Conservation (phyloP, 1,284 basidiomycete genomes). For the Melampsora abietis-canadensis region DNA sequence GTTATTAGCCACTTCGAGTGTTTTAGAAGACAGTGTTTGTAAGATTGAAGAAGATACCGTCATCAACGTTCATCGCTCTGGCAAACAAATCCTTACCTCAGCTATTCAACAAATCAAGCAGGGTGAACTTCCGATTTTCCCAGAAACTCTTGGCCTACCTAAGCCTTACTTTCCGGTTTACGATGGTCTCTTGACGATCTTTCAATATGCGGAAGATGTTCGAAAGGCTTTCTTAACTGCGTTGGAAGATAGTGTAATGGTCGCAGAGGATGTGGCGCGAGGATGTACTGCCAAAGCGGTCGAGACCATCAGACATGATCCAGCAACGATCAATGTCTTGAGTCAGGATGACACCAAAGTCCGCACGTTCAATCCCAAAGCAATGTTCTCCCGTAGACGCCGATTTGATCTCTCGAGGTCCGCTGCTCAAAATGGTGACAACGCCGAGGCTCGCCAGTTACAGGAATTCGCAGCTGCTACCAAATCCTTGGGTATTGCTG, state of each 20-base stretch:
- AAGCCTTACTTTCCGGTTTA: constrained; percentile 67
- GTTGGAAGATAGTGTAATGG: constrained; percentile 74
- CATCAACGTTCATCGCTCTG: constrained; percentile 61
- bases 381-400: constrained; percentile 74
- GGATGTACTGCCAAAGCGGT: constrained; percentile 68
- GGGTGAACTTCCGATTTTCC: constrained; percentile 62
- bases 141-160: constrained; percentile 51
- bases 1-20: constrained; percentile 71
- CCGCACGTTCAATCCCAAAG: constrained; percentile 87
- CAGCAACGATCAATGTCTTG: constrained; percentile 78
- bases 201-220: constrained; percentile 85
- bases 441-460: not conserved
- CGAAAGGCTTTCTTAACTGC: constrained; percentile 72
- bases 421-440: not conserved
- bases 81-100: constrained; percentile 57
- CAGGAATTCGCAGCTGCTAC: not conserved
- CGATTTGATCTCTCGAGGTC: constrained; percentile 10
- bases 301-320: constrained; percentile 61
- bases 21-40: constrained; percentile 75
- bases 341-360: constrained; percentile 72
- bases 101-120: constrained; percentile 73
- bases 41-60: constrained; percentile 72
- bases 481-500: constrained; percentile 17
- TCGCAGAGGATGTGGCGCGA: constrained; percentile 81
- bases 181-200: constrained; percentile 78